phyloP scores from a whole-genome alignment of 192 early-diverging fungal species.

The Ramicandelaber brevisporus region DNA sequence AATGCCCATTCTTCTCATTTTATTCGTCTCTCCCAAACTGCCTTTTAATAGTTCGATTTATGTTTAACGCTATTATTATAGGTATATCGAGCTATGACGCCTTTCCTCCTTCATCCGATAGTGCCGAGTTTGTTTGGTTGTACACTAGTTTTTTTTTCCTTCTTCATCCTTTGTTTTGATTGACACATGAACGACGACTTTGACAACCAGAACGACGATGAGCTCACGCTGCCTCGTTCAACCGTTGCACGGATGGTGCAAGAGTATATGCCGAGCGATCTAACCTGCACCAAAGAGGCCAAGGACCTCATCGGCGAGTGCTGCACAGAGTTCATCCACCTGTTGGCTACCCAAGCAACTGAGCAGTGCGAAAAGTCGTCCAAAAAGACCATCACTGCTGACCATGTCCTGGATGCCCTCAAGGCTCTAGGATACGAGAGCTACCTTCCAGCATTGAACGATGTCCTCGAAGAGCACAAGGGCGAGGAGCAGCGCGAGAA shows the following conservation, averaged over 20 bases:
- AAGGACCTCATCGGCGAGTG: constrained; percentile 86
- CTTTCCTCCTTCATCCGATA: background rate
- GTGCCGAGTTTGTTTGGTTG: background rate
- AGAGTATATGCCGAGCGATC: constrained; percentile 81
- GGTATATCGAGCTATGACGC: no score
- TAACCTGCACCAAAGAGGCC: constrained; percentile 84
- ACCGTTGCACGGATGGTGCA: constrained; percentile 88
- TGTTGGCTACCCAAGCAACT: constrained; percentile 84
- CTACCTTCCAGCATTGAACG: no score
- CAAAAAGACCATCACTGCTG: constrained; percentile 92
- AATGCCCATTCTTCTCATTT: background rate
- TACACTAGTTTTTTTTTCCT: background rate
- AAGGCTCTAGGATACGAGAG: no score
- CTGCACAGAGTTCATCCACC: constrained; percentile 87
- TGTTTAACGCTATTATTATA: constrained; percentile 1
- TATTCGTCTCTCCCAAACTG: background rate
- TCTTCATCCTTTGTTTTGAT: background rate
- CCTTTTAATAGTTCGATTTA: background rate
- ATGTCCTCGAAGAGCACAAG: no score
- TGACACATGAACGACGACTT: constrained; percentile 32
- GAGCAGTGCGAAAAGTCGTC: constrained; percentile 88
- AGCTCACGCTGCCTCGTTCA: constrained; percentile 79
- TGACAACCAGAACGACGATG: constrained; percentile 35
- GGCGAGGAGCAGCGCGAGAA: no score
- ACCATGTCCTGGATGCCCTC: constrained; percentile 77